phyloP scores from a whole-genome alignment of 306 rosid species.

The Lathyrus oleraceus region DNA sequence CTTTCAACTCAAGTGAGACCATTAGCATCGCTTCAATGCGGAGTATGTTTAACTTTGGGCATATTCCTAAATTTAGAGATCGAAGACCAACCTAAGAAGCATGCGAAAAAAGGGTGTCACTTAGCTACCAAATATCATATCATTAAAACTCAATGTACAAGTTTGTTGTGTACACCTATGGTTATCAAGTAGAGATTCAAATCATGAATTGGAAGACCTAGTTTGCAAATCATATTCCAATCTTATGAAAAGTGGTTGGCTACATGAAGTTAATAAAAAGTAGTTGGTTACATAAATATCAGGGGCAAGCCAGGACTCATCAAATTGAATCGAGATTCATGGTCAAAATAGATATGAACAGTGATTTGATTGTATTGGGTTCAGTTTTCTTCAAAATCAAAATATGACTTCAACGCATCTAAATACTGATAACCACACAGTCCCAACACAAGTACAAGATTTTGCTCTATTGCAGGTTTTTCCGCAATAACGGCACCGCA shows the following conservation, averaged over 20 bases:
- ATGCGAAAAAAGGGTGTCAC: neutral
- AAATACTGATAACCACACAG: neutral
- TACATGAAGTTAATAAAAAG: neutral
- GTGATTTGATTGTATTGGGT: neutral
- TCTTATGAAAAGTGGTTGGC: too few relatives aligned
- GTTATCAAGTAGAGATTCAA: neutral
- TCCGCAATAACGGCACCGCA: too few relatives aligned
- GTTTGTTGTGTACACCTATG: neutral
- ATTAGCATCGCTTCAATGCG: conserved; percentile 71
- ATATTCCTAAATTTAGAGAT: conserved; percentile 89
- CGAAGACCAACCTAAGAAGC: conserved; percentile 96
- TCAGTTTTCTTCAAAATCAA: neutral
- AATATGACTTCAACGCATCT: neutral
- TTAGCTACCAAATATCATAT: conserved; percentile 12
- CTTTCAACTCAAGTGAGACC: conserved; percentile 93
- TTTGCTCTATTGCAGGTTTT: too few relatives aligned
- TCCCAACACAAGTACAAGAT: conserved; percentile 5
- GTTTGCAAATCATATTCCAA: neutral
- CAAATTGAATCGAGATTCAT: neutral
- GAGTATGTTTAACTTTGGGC: conserved; percentile 82
- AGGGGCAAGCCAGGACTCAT: neutral
- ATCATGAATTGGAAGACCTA: neutral
- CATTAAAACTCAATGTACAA: conserved; percentile 5
- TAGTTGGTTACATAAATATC: neutral
- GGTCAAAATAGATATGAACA: neutral